phyloP scores from a whole-genome alignment of 2,329 filamentous ascomycete genomes.

The Pezicula neosporulosa region DNA sequence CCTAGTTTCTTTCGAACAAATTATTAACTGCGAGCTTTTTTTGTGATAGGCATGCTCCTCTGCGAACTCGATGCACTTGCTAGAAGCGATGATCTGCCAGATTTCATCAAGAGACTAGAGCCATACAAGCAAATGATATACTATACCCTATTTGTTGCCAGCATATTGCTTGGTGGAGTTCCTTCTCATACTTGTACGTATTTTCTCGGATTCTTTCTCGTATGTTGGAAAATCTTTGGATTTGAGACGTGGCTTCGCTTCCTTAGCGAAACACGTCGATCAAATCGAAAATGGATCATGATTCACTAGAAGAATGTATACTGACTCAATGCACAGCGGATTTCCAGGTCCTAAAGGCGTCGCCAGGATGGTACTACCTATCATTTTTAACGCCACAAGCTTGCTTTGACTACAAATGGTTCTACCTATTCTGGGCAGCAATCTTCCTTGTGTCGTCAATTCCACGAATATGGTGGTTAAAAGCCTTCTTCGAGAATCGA shows the following conservation, averaged over 20 bases:
- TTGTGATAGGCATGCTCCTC: conserved; percentile 50
- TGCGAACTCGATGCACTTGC: conserved; percentile 58
- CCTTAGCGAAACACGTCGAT: too few species aligned
- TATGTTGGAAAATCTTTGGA: too few species aligned
- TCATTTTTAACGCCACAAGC: conserved; percentile 61
- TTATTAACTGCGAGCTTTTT: too few species aligned
- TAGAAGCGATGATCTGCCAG: conserved; percentile 45
- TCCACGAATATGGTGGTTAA: conserved; percentile 55
- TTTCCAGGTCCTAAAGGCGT: conserved; percentile 45
- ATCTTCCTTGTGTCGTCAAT: conserved; percentile 51
- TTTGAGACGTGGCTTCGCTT: too few species aligned
- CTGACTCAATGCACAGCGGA: conserved; percentile 22
- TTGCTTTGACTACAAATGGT: conserved; percentile 65
- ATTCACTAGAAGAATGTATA: too few species aligned
- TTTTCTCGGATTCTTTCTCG: too few species aligned
- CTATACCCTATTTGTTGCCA: conserved; percentile 46
- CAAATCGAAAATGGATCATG: too few species aligned
- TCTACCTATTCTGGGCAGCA: conserved; percentile 61
- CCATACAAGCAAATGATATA: conserved; percentile 48
- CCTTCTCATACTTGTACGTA: conserved; percentile 42
- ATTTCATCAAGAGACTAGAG: conserved; percentile 40
- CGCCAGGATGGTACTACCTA: conserved; percentile 40
- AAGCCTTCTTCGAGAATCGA: conserved; percentile 52
- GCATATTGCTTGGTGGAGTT: conserved; percentile 57
- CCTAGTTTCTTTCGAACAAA: too few species aligned